These are phyloP conservation scores for Cystofilobasidium bisporidii DNA, from an alignment of 768 basidiomycete species.

Conservation along the genomic window DNA sequence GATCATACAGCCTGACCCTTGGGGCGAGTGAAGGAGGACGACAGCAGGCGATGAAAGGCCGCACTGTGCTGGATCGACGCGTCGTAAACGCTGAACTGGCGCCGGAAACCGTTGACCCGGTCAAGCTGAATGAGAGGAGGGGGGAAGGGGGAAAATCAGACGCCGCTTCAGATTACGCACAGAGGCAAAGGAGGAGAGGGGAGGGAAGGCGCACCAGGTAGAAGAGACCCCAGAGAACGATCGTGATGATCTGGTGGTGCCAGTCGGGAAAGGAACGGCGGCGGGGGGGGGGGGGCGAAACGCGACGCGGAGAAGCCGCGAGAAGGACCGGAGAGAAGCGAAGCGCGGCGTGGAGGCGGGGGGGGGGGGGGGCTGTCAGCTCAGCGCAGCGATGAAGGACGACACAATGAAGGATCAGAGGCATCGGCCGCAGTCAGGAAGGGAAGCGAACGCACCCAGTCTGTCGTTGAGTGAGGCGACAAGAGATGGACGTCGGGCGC, in stretches of 20 bases:
- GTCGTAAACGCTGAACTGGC: conserved; percentile 15
- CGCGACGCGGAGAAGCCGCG: too few relatives aligned
- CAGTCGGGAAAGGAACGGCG: not conserved
- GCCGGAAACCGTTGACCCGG: conserved; percentile 12
- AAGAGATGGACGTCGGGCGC: too few relatives aligned
- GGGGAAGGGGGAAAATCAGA: not conserved
- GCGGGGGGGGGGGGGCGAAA: not conserved
- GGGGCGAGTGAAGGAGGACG: not conserved
- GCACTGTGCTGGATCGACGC: conserved; percentile 18
- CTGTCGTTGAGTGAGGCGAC: not conserved
- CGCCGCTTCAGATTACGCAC: too few relatives aligned
- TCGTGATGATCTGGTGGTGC: conserved; percentile 1
- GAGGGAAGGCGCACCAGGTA: conserved; percentile 3
- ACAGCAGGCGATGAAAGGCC: too few relatives aligned
- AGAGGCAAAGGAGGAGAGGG: not conserved
- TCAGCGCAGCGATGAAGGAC: too few relatives aligned
- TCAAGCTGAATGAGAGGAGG: not conserved
- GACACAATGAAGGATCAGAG: too few relatives aligned
- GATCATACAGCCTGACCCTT: not conserved
- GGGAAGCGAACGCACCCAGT: not conserved
- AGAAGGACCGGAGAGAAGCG: too few relatives aligned
- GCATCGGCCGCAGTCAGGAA: too few relatives aligned
- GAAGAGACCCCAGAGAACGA: conserved; percentile 14
- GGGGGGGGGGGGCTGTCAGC: too few relatives aligned
- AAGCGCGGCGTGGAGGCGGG: too few relatives aligned